These are phyloP conservation scores for Helianthus tuberosus DNA, from an alignment of 129 eudicot genomes.

Conservation along the genomic window DNA sequence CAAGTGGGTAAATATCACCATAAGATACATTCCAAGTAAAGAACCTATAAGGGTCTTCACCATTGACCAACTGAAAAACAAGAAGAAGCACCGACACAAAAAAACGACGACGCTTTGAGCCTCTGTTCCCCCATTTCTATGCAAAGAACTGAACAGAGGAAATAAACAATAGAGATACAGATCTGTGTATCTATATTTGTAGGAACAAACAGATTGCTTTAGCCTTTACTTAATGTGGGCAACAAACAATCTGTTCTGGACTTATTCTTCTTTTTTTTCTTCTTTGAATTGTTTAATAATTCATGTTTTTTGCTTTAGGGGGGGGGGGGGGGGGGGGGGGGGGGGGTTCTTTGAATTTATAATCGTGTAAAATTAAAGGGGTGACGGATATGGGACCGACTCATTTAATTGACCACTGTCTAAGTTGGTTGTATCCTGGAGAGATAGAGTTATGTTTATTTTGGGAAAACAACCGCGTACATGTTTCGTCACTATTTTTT, in stretches of 20 bases:
- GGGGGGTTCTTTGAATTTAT: slow-evolving; percentile 11
- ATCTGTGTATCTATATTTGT: slow-evolving; percentile 22
- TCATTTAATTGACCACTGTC: slow-evolving; percentile 13
- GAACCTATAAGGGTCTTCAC: slow-evolving; percentile 71
- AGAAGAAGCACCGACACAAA: slow-evolving; percentile 26
- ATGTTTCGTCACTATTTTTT: not conserved
- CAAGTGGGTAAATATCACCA: slow-evolving; percentile 74
- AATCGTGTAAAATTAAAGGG: not conserved
- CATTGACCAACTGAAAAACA: slow-evolving; percentile 20
- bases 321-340: not conserved
- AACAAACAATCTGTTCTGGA: slow-evolving; percentile 33
- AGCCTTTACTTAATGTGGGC: slow-evolving; percentile 43
- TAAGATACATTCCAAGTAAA: slow-evolving; percentile 63
- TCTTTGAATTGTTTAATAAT: slow-evolving; percentile 8
- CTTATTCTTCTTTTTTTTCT: slow-evolving; percentile 29
- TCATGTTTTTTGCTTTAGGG: slow-evolving; percentile 10
- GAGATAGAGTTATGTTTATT: not conserved
- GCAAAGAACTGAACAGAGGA: not conserved
- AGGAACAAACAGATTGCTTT: slow-evolving; percentile 3
- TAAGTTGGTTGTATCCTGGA: not conserved
- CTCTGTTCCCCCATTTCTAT: slow-evolving; percentile 20
- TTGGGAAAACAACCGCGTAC: not conserved
- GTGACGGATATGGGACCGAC: slow-evolving; percentile 1
- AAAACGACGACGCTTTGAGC: slow-evolving; percentile 31
- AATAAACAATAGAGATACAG: not conserved